Evolutionary conservation across 2,329 filamentous ascomycete genomes (phyloP), one percentile per base, ranked within the genome.

Genomic region (Trichoderma sp.): DNA sequence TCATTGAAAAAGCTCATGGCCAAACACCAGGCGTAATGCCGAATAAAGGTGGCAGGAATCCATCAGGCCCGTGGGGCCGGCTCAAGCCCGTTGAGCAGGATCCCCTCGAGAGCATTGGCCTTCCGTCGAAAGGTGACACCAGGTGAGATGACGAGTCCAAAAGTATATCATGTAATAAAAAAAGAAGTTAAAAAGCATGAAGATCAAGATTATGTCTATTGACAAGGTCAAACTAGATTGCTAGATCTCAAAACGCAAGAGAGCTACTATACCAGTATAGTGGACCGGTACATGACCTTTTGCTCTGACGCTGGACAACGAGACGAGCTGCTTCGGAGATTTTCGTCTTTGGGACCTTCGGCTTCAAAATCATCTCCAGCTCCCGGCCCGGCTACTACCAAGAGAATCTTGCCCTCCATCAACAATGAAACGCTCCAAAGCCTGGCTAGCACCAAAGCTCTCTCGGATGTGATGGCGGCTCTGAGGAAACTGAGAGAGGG

Each of bases 401-500:
- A 21, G 5, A 10, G 21, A 18, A 11, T 24, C 7, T 34, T 26
- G 28, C 67, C 14, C 5, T 21, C 66, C 5, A 32, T 66, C 7
- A 43, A 63, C 24, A 39, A 64, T 59, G 70, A 69, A 51, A 55
- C 64, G 30, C 72, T 73, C 21, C 68, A 75, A 59, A 70, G 71
- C 37, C 73, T 75, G 8, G 72, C 73, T 73, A 83, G 86, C 68
- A 85, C 86, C 14, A 86, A 88, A 72, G 89, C 91, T 72, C 85
- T 97, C 34, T 86, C 90, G 2, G 88, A 87, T 24, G 89, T 98
- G 64, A 85, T 97, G 66, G 87, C 92, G 75, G 92, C 95, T 3
- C 90, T 98, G 77, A 90, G 96, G 71, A 98, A 97, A 79, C 87
- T 99, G 37, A 89, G 96, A 68, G 96, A 99, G 82, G 94, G 91